Evolutionary conservation across 2,329 filamentous ascomycete genomes (phyloP).

Genomic region (Graphilbum fragrans): DNA sequence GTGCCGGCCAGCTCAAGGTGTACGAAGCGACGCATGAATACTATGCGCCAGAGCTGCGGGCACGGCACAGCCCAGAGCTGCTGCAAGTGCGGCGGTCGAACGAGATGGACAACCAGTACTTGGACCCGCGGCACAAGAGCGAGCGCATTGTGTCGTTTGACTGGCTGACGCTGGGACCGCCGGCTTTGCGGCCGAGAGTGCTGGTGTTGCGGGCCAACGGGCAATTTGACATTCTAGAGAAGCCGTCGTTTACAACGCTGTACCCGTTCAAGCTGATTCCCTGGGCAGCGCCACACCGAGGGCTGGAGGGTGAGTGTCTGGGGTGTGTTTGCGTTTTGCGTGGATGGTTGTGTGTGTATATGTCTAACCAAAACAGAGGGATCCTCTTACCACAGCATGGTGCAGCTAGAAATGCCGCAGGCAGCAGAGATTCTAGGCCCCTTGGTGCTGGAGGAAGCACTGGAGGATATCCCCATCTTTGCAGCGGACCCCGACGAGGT

Average conservation of each 20-base stretch:
- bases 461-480: slow-evolving; percentile 44
- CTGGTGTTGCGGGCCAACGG: slow-evolving; percentile 49
- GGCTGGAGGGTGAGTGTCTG: slow-evolving; percentile 36
- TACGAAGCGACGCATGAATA: slow-evolving; percentile 45
- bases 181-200: slow-evolving; percentile 42
- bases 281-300: slow-evolving; percentile 47
- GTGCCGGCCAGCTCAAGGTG: slow-evolving; percentile 51
- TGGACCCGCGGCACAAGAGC: slow-evolving; percentile 36
- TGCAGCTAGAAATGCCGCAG: slow-evolving; percentile 46
- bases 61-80: slow-evolving; percentile 42
- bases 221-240: slow-evolving; percentile 48
- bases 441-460: slow-evolving; percentile 37
- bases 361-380: slow-evolving; percentile 21
- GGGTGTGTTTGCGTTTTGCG: no score
- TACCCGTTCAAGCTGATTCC: slow-evolving; percentile 49
- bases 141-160: slow-evolving; percentile 57
- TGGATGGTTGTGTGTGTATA: no score
- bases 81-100: slow-evolving; percentile 47
- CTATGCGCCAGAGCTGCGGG: slow-evolving; percentile 24
- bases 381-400: slow-evolving; percentile 38
- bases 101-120: slow-evolving; percentile 48
- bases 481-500: slow-evolving; percentile 36
- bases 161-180: slow-evolving; percentile 48
- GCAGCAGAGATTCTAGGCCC: slow-evolving; percentile 40
- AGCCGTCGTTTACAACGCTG: slow-evolving; percentile 43